phyloP scores from a whole-genome alignment of 1,139 yeast genomes.

The Pichia cactophila region DNA sequence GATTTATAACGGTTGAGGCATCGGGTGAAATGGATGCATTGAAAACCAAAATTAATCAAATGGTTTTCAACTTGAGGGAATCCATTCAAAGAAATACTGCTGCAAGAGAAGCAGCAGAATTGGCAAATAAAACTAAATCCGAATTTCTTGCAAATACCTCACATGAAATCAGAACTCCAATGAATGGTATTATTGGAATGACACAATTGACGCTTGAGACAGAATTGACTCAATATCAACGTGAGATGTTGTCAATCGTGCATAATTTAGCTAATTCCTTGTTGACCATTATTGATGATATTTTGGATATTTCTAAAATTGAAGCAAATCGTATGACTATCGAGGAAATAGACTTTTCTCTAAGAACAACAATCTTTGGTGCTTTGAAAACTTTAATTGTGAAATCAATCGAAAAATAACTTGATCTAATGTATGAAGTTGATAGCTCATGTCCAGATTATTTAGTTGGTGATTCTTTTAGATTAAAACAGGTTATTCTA shows the following conservation, averaged over 20 bases:
- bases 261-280: slow-evolving; percentile 79
- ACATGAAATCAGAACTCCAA: slow-evolving; percentile 86
- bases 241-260: slow-evolving; percentile 83
- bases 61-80: slow-evolving; percentile 82
- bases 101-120: slow-evolving; percentile 89
- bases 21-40: slow-evolving; percentile 92
- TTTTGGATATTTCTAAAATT: slow-evolving; percentile 82
- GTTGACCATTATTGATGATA: slow-evolving; percentile 80
- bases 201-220: slow-evolving; percentile 83
- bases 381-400: slow-evolving; percentile 83
- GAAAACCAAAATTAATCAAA: slow-evolving; percentile 83
- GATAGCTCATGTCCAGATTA: slow-evolving; percentile 84
- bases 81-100: slow-evolving; percentile 87
- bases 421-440: slow-evolving; percentile 72
- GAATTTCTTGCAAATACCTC: slow-evolving; percentile 89
- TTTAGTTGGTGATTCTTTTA: slow-evolving; percentile 78
- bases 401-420: slow-evolving; percentile 76
- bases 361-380: slow-evolving; percentile 81
- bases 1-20: slow-evolving; percentile 86
- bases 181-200: slow-evolving; percentile 91
- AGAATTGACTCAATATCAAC: slow-evolving; percentile 77
- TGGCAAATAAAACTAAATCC: slow-evolving; percentile 85
- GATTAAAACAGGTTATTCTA: slow-evolving; percentile 75
- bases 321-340: slow-evolving; percentile 91
- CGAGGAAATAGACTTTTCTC: slow-evolving; percentile 77